A percentile compares a stretch with the other conserved stretches of the same genome.
Evolutionary conservation across 2,329 filamentous ascomycete genomes (phyloP).

Genomic region (Xylaria sp.): DNA sequence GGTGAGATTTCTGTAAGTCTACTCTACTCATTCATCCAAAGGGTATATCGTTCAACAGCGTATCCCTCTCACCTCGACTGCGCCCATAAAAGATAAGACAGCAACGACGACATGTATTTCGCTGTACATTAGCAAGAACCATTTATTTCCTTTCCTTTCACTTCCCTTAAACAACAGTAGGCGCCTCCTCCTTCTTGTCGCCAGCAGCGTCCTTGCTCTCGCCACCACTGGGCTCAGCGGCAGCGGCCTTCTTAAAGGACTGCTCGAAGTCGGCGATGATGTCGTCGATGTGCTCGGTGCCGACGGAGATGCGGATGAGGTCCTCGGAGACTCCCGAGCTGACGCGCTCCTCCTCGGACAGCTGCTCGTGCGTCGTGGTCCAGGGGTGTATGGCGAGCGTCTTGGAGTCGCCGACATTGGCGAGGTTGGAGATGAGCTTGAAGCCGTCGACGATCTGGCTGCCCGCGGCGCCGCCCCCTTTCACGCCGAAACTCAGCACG

Average conservation of each 20-base stretch:
- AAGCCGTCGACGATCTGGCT: constrained; percentile 92
- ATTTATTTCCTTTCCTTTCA: constrained; percentile 10
- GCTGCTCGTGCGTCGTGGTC: constrained; percentile 94
- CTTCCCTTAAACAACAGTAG: constrained; percentile 51
- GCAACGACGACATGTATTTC: not conserved
- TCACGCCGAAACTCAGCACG: constrained; percentile 92
- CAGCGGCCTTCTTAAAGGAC: constrained; percentile 75
- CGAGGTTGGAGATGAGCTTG: constrained; percentile 94
- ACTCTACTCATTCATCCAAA: constrained; percentile 24
- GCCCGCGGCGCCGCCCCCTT: constrained; percentile 85
- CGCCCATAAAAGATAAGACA: not conserved
- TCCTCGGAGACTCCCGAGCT: constrained; percentile 89
- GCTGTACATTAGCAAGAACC: not conserved
- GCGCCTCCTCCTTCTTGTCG: constrained; percentile 53
- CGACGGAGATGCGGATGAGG: constrained; percentile 93
- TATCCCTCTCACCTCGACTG: constrained; percentile 14
- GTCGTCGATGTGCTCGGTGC: constrained; percentile 96
- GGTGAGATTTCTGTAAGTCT: not conserved
- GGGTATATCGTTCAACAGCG: constrained; percentile 34
- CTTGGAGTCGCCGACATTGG: constrained; percentile 96
- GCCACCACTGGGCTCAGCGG: constrained; percentile 51
- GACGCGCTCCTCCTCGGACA: constrained; percentile 80
- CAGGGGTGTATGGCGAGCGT: constrained; percentile 95
- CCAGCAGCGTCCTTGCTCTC: constrained; percentile 44
- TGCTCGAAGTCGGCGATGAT: constrained; percentile 97